Evolutionary conservation across 176 grass and related monocot genomes (phyloP), one percentile per base, ranked within the genome.

Genomic region (Triticum urartu): DNA sequence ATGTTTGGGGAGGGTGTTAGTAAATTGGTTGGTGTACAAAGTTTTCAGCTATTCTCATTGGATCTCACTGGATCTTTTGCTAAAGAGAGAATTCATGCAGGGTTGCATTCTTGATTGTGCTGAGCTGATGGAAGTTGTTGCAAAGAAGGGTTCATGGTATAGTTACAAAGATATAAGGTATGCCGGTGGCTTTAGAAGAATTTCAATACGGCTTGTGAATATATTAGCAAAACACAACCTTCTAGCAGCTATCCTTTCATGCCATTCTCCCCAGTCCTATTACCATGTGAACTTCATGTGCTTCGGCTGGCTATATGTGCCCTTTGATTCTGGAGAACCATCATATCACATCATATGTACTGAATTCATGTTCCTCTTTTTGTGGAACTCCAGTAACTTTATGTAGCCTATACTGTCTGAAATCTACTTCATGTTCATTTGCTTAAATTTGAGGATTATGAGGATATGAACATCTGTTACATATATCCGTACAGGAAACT

Each of bases 21-120:
- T 91, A 96, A 94, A 85, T 66, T 99, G 92, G 97, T 99, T 52
- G 82, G 88, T 40, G 33, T 81, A 33, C 52, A 52, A 34, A 21
- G n/a, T 90, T 62, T 87, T 86, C 36, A 28, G n/a, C 18, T 81
- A 85, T 65, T 89, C 10, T 50, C 36, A n/a, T 61, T 17, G 43
- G 60, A 81, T 21, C 58, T 11, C 32, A 9, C 32, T 28, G 42
- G 33, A 81, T 47, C 17, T 74, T 48, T 38, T 34, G 11, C 76
- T 83, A 73, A 87, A 86, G 50, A 74, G 70, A 45, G 5, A 84
- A 75, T 79, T 32, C 50, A 75, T 81, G 26, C 72, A 99, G 94
- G 97, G 97, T 5, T 99, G 97, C 36, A 70, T 96, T 92, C 73
- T 99, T 91, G 97, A 99, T 87, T 99, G 97, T 90, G 97, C 90